Conservation (phyloP, 139 green algal genomes). For the Picochlorum sp. region DNA sequence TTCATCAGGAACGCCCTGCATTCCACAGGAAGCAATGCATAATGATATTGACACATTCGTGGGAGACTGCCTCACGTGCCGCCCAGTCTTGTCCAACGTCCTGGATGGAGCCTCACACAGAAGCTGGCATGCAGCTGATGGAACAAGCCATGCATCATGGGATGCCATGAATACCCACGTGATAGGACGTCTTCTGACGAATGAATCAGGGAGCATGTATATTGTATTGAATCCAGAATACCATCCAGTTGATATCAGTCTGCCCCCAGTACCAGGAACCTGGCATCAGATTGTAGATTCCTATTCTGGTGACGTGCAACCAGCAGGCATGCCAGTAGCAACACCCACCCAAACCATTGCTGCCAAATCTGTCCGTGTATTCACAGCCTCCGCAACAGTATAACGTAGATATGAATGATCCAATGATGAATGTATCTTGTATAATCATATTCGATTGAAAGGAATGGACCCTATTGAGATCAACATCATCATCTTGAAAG, state of each 20-base stretch:
- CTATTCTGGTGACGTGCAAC: neutral
- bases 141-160: neutral
- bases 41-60: neutral
- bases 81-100: neutral
- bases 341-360: no score
- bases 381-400: no score
- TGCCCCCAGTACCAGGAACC: neutral
- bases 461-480: no score
- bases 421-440: no score
- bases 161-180: neutral
- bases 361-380: no score
- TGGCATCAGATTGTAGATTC: neutral
- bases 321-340: no score
- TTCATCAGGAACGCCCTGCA: slow-evolving; percentile 17
- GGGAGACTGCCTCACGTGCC: neutral
- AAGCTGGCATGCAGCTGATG: neutral
- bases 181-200: neutral
- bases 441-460: no score
- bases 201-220: neutral
- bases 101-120: neutral
- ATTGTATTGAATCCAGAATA: neutral
- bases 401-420: no score
- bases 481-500: no score
- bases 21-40: neutral
- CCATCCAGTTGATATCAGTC: slow-evolving; percentile 1